Percentiles rank a stretch among this genome's conserved stretches.
These are phyloP conservation scores for Anthracocystis panici-leucophaei DNA, from an alignment of 1,284 basidiomycete genomes.

Conservation along the genomic window DNA sequence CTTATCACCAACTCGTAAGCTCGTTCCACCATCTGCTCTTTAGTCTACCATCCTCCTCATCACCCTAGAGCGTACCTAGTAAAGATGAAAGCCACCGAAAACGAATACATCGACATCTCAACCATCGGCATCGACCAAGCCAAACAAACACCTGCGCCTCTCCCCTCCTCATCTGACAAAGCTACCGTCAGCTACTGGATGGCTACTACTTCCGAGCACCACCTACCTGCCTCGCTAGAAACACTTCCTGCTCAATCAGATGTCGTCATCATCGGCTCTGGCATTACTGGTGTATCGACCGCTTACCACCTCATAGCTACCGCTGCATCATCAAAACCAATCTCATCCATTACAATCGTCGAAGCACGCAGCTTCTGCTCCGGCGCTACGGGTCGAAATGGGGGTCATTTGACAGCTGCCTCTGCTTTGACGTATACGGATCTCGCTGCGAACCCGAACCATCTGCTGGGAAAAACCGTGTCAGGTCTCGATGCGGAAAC, in stretches of 20 bases:
- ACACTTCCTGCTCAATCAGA: slow-evolving; percentile 11
- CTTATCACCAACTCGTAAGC: too few relatives aligned
- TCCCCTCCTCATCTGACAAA: slow-evolving; percentile 13
- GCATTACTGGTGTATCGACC: slow-evolving; percentile 52
- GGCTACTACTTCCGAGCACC: slow-evolving; percentile 16
- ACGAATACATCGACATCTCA: slow-evolving; percentile 39
- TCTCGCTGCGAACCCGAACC: slow-evolving; percentile 41
- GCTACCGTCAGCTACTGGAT: slow-evolving; percentile 54
- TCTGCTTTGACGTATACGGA: slow-evolving; percentile 53
- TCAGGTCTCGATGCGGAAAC: background rate
- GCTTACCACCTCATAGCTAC: slow-evolving; percentile 45
- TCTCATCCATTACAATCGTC: slow-evolving; percentile 29
- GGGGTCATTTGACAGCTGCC: slow-evolving; percentile 55
- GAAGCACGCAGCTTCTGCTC: slow-evolving; percentile 57
- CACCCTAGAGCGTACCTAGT: background rate
- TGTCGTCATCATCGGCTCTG: slow-evolving; percentile 50
- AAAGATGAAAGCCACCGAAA: background rate
- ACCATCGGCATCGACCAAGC: slow-evolving; percentile 42
- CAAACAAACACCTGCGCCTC: slow-evolving; percentile 10
- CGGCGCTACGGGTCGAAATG: slow-evolving; percentile 59
- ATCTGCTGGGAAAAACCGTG: slow-evolving; percentile 15
- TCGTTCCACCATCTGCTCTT: too few relatives aligned
- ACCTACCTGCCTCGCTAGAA: slow-evolving; percentile 9
- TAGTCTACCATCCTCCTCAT: background rate
- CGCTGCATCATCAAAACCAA: background rate